Evolutionary conservation across 805 yeast genomes (phyloP).

Genomic region (Zygosaccharomyces rouxii): DNA sequence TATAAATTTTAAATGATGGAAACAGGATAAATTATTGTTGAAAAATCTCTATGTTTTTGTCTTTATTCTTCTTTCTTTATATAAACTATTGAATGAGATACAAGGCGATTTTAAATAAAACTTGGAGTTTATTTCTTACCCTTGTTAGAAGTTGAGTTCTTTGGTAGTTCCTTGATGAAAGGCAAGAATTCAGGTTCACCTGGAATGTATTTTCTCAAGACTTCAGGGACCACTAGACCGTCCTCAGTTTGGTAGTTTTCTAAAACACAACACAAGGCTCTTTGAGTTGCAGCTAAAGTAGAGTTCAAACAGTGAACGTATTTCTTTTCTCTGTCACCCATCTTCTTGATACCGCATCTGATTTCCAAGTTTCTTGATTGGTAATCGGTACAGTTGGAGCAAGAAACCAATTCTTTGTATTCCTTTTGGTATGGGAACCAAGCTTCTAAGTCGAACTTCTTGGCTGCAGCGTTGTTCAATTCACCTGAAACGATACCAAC

Average conservation of each 20-base stretch:
- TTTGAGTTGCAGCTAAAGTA: constrained; percentile 95
- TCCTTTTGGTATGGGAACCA: constrained; percentile 99
- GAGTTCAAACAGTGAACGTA: constrained; percentile 98
- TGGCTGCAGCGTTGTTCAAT: constrained; percentile 98
- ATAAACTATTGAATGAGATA: background rate
- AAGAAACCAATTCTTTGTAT: constrained; percentile 95
- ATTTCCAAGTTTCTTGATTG: constrained; percentile 98
- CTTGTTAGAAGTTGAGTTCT: constrained; percentile 80
- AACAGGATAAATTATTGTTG: background rate
- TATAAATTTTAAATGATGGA: background rate
- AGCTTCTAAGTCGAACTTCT: constrained; percentile 97
- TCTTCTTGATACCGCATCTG: constrained; percentile 96
- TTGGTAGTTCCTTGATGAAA: constrained; percentile 83
- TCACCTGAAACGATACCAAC: constrained; percentile 98
- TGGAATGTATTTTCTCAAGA: constrained; percentile 91
- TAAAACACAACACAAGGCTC: constrained; percentile 94
- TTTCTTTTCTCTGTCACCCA: constrained; percentile 92
- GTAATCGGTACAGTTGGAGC: constrained; percentile 99
- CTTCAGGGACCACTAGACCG: constrained; percentile 91
- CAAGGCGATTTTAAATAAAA: background rate
- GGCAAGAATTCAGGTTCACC: constrained; percentile 98
- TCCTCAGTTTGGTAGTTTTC: constrained; percentile 98
- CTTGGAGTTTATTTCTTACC: constrained; percentile 38
- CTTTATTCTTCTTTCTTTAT: background rate
- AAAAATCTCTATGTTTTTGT: background rate